Evolutionary conservation across 371 early-diverging fungal species (phyloP).

Genomic region (Apophysomyces sp.): DNA sequence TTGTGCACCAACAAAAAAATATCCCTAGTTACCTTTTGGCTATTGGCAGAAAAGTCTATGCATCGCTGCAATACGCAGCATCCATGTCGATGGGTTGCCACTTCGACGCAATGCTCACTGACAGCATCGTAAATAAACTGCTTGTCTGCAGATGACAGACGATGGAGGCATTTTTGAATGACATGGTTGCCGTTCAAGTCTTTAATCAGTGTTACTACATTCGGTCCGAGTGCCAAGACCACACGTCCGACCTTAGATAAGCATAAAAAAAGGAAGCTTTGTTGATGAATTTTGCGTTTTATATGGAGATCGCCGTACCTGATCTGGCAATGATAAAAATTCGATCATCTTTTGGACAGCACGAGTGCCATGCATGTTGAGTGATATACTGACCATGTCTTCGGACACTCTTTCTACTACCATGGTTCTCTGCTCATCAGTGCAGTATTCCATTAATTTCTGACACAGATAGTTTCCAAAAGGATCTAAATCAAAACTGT

Average conservation of each 20-base stretch:
- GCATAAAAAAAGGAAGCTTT: not conserved
- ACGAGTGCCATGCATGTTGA: constrained; percentile 97
- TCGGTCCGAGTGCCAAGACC: constrained; percentile 61
- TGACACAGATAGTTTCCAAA: constrained; percentile 94
- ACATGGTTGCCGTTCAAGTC: constrained; percentile 99
- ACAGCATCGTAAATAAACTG: constrained; percentile 92
- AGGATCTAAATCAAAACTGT: constrained; percentile 58
- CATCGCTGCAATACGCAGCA: constrained; percentile 98
- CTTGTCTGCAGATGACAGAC: constrained; percentile 68
- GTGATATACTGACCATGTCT: constrained; percentile 75
- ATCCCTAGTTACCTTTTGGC: constrained; percentile 54
- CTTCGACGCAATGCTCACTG: constrained; percentile 79
- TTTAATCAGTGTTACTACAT: constrained; percentile 86
- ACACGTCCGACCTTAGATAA: not conserved
- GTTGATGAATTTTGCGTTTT: not conserved
- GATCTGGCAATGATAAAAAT: constrained; percentile 60
- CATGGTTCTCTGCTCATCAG: constrained; percentile 69
- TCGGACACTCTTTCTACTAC: constrained; percentile 74
- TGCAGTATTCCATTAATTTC: constrained; percentile 80
- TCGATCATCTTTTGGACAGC: constrained; percentile 97
- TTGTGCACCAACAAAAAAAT: too few species aligned
- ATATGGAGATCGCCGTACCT: constrained; percentile 31
- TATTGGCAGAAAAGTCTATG: constrained; percentile 80
- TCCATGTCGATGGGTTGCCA: constrained; percentile 95
- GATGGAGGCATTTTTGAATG: constrained; percentile 93